Evolutionary conservation across 2,329 filamentous ascomycete genomes (phyloP).

Genomic region (Dactylellina parvicollis): DNA sequence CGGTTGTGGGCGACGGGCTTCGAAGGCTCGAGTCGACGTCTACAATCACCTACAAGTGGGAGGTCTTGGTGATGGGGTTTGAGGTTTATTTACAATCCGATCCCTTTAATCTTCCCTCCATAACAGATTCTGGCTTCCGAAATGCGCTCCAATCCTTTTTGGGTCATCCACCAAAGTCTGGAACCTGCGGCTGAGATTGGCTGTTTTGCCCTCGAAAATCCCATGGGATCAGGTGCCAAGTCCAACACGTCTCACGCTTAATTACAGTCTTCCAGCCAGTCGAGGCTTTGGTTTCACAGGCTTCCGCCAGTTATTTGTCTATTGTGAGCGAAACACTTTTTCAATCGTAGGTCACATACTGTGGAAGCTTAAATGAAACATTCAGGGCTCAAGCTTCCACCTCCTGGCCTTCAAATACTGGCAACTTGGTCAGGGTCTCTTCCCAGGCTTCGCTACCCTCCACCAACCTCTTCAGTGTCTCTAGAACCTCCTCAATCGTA

Average conservation of each 20-base stretch:
- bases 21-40: not conserved
- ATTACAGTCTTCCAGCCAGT: too few relatives aligned
- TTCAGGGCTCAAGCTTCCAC: constrained; percentile 61
- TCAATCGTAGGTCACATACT: too few relatives aligned
- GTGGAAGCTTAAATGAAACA: too few relatives aligned
- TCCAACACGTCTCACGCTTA: constrained; percentile 8
- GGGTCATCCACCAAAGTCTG: not conserved
- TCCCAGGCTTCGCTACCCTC: constrained; percentile 73
- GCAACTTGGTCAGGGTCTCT: constrained; percentile 79
- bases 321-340: not conserved
- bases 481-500: constrained; percentile 79
- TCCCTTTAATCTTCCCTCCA: not conserved
- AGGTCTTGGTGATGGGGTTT: not conserved
- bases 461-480: constrained; percentile 73
- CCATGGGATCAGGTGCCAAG: constrained; percentile 47
- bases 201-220: constrained; percentile 29
- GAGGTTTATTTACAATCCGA: not conserved
- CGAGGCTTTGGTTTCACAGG: not conserved
- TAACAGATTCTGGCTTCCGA: constrained; percentile 36
- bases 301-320: not conserved
- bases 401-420: constrained; percentile 84
- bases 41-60: not conserved
- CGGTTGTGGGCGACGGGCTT: not conserved
- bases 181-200: constrained; percentile 53
- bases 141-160: constrained; percentile 32